These are phyloP conservation scores for Diddensiella santjacobensis DNA, from an alignment of 805 yeast species.

Conservation along the genomic window DNA sequence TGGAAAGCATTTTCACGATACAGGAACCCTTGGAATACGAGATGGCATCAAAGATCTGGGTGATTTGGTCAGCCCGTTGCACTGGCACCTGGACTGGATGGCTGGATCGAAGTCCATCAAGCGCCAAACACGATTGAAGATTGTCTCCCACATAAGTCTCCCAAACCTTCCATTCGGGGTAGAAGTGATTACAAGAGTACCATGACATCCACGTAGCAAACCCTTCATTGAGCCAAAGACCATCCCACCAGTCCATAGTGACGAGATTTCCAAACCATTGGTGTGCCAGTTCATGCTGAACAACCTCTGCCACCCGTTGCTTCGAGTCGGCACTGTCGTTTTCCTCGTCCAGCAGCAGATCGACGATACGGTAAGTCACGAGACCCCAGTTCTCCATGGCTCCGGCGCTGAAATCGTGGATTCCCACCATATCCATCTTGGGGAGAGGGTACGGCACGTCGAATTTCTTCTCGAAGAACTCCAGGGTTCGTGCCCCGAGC, in stretches of 20 bases:
- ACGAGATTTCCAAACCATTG: slow-evolving; percentile 90
- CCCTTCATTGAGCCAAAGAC: slow-evolving; percentile 85
- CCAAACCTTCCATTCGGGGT: slow-evolving; percentile 81
- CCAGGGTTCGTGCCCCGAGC: slow-evolving; percentile 58
- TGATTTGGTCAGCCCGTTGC: slow-evolving; percentile 71
- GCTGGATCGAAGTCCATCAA: slow-evolving; percentile 68
- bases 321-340: slow-evolving; percentile 56
- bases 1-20: slow-evolving; percentile 70
- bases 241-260: slow-evolving; percentile 94
- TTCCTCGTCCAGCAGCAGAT: slow-evolving; percentile 63
- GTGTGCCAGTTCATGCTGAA: slow-evolving; percentile 83
- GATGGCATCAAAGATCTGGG: slow-evolving; percentile 77
- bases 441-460: slow-evolving; percentile 76
- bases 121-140: slow-evolving; percentile 66
- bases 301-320: slow-evolving; percentile 75
- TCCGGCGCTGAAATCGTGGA: slow-evolving; percentile 75
- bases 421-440: slow-evolving; percentile 73
- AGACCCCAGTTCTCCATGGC: slow-evolving; percentile 94
- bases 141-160: slow-evolving; percentile 73
- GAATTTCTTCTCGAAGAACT: slow-evolving; percentile 61
- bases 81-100: slow-evolving; percentile 85
- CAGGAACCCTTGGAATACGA: slow-evolving; percentile 82
- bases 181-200: slow-evolving; percentile 61
- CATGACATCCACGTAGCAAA: slow-evolving; percentile 86
- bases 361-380: slow-evolving; percentile 62